phyloP scores from a whole-genome alignment of 1,139 yeast genomes.

The Pichia sp. region DNA sequence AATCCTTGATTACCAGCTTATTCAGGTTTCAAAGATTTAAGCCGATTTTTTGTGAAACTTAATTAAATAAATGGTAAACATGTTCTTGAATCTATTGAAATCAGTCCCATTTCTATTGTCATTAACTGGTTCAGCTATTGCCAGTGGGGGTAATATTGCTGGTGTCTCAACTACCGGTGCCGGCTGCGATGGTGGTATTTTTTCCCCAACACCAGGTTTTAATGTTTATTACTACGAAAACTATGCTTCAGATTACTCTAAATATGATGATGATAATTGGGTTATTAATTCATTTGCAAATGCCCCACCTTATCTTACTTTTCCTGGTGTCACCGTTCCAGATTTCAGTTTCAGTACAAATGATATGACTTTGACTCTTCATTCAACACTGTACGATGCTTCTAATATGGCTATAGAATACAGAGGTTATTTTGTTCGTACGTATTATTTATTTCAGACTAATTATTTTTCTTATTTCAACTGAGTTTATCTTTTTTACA shows the following conservation, averaged over 20 bases:
- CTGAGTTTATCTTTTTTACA: neutral
- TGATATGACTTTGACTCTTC: too few relatives aligned
- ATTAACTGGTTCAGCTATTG: neutral
- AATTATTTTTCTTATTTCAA: too few relatives aligned
- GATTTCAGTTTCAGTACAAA: neutral
- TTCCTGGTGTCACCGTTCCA: conserved; percentile 10
- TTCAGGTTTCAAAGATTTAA: too few relatives aligned
- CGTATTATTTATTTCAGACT: too few relatives aligned
- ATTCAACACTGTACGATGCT: too few relatives aligned
- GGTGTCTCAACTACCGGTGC: neutral
- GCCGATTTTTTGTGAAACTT: too few relatives aligned
- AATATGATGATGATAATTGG: conserved; percentile 2
- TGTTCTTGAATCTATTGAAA: neutral
- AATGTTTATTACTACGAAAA: conserved; percentile 11
- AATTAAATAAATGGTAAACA: too few relatives aligned
- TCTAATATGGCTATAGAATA: conserved; percentile 7
- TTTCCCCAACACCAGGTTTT: neutral
- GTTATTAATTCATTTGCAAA: conserved; percentile 7
- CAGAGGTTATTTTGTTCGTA: conserved; percentile 11
- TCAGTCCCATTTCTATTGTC: neutral
- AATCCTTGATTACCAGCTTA: too few relatives aligned
- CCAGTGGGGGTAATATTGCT: neutral
- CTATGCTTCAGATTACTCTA: too few relatives aligned
- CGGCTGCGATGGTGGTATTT: neutral
- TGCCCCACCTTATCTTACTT: neutral